Base-by-base conservation (phyloP, 2,329 filamentous ascomycete species). In the Mycocentrospora acerina region DNA sequence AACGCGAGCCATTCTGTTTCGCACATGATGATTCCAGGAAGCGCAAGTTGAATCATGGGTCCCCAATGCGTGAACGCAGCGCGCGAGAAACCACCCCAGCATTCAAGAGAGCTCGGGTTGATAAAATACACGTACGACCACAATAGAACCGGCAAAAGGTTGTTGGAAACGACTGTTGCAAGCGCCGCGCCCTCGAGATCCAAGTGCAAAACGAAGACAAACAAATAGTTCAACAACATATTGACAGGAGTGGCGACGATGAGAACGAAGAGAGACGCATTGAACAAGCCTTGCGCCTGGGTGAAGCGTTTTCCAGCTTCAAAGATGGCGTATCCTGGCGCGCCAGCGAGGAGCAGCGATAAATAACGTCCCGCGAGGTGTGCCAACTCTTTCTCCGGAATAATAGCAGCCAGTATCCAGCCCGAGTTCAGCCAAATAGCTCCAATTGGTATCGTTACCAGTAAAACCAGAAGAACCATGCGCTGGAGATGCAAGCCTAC, bases 21-120 rank as follows among this genome's bases (percentile, higher is more conserved):
- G 3, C 96, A 85, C 90, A 96, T 96, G 47, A 95, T 73, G 66
- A 97, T 85, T 4, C 91, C 91, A 0, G 91, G 90, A 13, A 96
- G 71, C 1, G 90, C 89, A n/a, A 97, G 81, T 31, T 81, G 81
- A 51, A 95, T 79, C 91, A 95, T 94, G 8, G 85, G 84, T 0
- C 78, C 76, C 88, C 88, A 93, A 57, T 91, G 89, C 14, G 72
- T 70, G 42, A 89, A 76, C 0, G 85, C 84, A 18, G 78, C 78
- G 51, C 68, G 74, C 4, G 80, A 82, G 63, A 91, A 85, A 1
- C 88, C 88, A 39, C 83, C 84, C 88, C 88, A 93, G 60, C 74
- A 77, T 44, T 67, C 58, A 24, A 68, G 63, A 5, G 71, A 71
- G 0, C 46, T 42, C 5, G 64, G 64, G 11, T 59, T 54, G 6